These are phyloP conservation scores for Fermentozyma sake DNA, from an alignment of 1,139 yeast genomes.

Conservation along the genomic window DNA sequence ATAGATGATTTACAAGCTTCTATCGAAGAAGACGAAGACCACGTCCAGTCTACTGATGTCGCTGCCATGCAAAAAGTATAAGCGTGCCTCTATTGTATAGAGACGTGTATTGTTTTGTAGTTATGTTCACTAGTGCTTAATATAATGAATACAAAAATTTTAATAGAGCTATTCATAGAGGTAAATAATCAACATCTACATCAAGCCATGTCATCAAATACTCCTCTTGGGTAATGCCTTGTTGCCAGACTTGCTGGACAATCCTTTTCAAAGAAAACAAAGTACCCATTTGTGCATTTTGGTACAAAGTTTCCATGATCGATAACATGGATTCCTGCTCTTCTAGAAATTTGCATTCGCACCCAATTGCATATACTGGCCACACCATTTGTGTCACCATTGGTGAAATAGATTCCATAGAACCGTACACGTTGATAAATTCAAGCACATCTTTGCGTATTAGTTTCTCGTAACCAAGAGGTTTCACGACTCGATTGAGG, in stretches of 20 bases:
- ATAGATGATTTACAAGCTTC: constrained; percentile 79
- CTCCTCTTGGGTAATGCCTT: constrained; percentile 33
- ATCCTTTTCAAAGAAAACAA: constrained; percentile 34
- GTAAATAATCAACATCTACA: constrained; percentile 46
- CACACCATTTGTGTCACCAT: constrained; percentile 56
- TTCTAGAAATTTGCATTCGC: constrained; percentile 29
- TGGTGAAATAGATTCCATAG: constrained; percentile 41
- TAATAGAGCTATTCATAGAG: constrained; percentile 43
- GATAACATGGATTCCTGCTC: constrained; percentile 23
- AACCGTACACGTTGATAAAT: constrained; percentile 40
- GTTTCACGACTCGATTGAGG: constrained; percentile 29
- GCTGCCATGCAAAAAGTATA: constrained; percentile 98
- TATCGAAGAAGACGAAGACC: constrained; percentile 96
- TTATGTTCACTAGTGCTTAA: constrained; percentile 7
- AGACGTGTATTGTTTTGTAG: constrained; percentile 5
- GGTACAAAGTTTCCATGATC: constrained; percentile 37
- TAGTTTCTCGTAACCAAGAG: constrained; percentile 14
- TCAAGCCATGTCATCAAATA: constrained; percentile 42
- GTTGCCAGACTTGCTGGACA: constrained; percentile 40
- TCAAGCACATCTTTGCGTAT: constrained; percentile 34
- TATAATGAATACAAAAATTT: constrained; percentile 69
- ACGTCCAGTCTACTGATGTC: constrained; percentile 96
- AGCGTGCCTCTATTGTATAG: constrained; percentile 21
- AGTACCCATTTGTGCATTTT: constrained; percentile 51
- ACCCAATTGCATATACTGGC: constrained; percentile 49